Conservation (phyloP, 2,329 filamentous ascomycete genomes). For the Fusarium sp. region DNA sequence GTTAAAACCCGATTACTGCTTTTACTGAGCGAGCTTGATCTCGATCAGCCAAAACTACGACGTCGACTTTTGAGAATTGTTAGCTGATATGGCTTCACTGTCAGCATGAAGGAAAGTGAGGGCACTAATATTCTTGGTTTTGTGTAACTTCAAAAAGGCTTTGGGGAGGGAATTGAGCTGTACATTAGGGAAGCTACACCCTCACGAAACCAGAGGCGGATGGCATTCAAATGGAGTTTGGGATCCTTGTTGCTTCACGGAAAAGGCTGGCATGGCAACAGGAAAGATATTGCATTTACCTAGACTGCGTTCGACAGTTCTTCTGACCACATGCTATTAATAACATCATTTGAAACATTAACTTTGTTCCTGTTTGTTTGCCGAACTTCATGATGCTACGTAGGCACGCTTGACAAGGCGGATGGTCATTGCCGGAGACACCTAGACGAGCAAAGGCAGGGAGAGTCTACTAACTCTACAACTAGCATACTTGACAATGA, state of each 20-base stretch:
- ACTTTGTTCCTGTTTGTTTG: neutral
- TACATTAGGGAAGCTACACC: neutral
- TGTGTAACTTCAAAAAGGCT: conserved; percentile 7
- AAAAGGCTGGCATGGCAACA: conserved; percentile 10
- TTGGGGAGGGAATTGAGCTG: neutral
- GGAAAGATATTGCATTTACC: conserved; percentile 9
- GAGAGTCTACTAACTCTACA: conserved; percentile 1
- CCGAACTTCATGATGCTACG: conserved; percentile 12
- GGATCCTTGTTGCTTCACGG: conserved; percentile 16
- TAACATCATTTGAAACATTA: neutral
- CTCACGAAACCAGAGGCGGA: neutral
- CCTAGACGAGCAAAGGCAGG: neutral
- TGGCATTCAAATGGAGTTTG: conserved; percentile 34
- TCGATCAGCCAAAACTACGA: neutral
- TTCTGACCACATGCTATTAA: conserved; percentile 9
- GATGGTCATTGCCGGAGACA: neutral
- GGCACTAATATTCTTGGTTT: neutral
- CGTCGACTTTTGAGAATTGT: neutral
- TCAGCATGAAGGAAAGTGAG: neutral
- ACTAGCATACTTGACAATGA: neutral
- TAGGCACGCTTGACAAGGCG: neutral
- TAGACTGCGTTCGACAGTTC: conserved; percentile 4
- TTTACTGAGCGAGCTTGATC: neutral
- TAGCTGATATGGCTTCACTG: neutral
- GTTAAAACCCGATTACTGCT: conserved; percentile 7